Evolutionary conservation across 345 rosid genomes (phyloP), one percentile per base, ranked within the genome.

Genomic region (Citrus cavaleriei): DNA sequence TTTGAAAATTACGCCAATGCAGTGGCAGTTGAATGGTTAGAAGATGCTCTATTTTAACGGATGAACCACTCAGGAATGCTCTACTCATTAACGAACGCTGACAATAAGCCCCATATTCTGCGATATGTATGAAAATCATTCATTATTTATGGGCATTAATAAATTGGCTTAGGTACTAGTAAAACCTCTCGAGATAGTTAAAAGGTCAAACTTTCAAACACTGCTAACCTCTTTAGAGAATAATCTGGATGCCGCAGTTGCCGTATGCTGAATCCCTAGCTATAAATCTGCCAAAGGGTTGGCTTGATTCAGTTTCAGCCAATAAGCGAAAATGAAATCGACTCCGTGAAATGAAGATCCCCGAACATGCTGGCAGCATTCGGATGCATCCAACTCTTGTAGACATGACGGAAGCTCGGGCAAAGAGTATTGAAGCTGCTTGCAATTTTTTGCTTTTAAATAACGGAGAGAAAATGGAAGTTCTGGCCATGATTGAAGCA

Each of bases 11-110:
- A 80, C 62, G 34, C 84, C 76, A 84, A 71, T 13, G 51, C 5
- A 46, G 51, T 13, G 84, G 73, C 61, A 85, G 70, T 70, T 82
- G 78, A 61, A 85, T 78, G 30, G 77, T 85, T 78, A 83, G 72
- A 85, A 68, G 49, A 30, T 72, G 74, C 82, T 22, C 49, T 70
- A 63, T 75, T 83, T 72, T 59, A 78, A 73, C 72, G 8, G 79
- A 40, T 71, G 37, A 85, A 82, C 88, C 81, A 85, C 46, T 81
- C 79, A 6, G 84, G 82, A 38, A 80, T 10, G 46, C 46, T 10
- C 46, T 9, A 10, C 46, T 40, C 2, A 40, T 40, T 40, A 40
- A 40, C 13, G 46, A 40, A 40, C 3, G 73, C 34, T 59, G 35
- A 40, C 3, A 46, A 46, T 3, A 12, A 10, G 16, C 51, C 51